Evolutionary conservation across 345 rosid genomes (phyloP), one percentile per base, ranked within the genome.

Genomic region (Cardiospermum halicacabum): DNA sequence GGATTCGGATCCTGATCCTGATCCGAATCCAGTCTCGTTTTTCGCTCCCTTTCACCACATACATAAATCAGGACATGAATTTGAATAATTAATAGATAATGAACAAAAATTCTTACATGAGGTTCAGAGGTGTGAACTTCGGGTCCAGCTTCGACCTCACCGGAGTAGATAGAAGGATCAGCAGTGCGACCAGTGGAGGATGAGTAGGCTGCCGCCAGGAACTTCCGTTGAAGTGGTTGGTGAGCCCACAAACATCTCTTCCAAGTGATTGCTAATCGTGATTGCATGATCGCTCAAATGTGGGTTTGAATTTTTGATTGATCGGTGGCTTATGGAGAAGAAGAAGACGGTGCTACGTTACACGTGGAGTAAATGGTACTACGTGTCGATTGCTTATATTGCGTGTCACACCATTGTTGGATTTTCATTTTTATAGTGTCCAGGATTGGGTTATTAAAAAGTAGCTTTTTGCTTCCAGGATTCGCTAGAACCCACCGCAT

Each of bases 61-160:
- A 28, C n/a, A 7, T 5, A 32, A 40, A 18, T n/a, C n/a, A 53
- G 37, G 6, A 18, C 1, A 11, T 22, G 11, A 21, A 3, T 27
- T 32, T 58, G 27, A 27, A 40, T 7, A 10, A 7, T 9, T 2
- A 3, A 24, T 0, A 47, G 11, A 7, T 11, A 16, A 37, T 5
- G 11, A 13, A 53, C 31, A 39, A 30, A 11, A 13, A n/a, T n/a
- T 19, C 58, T 36, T 79, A 82, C 85, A 60, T 84, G 79, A 10
- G 86, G 81, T 40, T 81, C 76, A 19, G 71, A 78, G 0, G 81
- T 64, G 68, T 65, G 82, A 18, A 78, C 66, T 7, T 77, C 74
- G 8, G 88, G 84, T 67, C 75, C 78, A 48, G 26, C 65, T 48
- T 78, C 88, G 39, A 67, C 66, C 37, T 78, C 80, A 9, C 80